Evolutionary conservation across 177 flowering plant species (phyloP).

Genomic region (Vitis hybrid): DNA sequence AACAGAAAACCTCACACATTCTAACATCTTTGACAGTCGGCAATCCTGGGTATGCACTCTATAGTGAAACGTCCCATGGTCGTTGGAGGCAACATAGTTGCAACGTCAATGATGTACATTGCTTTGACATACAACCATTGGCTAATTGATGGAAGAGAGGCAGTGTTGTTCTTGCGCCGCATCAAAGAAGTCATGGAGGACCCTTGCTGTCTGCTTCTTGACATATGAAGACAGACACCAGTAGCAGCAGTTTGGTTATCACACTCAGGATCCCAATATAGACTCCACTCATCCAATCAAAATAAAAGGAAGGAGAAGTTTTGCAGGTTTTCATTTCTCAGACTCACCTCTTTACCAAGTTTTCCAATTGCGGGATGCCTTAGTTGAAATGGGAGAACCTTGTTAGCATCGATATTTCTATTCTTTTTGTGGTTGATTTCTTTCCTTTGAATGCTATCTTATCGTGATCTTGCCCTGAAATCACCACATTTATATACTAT

Average conservation of each 20-base stretch:
- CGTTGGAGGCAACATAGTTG: slow-evolving; percentile 71
- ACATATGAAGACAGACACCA: slow-evolving; percentile 45
- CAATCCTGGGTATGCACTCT: slow-evolving; percentile 95
- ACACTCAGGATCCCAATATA: too few species aligned
- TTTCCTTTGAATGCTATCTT: not conserved
- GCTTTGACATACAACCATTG: slow-evolving; percentile 94
- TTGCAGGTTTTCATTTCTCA: slow-evolving; percentile 4
- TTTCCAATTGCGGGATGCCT: slow-evolving; percentile 2
- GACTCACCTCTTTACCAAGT: not conserved
- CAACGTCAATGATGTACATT: slow-evolving; percentile 98
- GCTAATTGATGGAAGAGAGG: slow-evolving; percentile 98
- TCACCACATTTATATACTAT: too few species aligned
- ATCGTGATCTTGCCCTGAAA: too few species aligned
- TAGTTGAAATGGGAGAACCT: slow-evolving; percentile 2
- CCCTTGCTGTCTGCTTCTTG: slow-evolving; percentile 89
- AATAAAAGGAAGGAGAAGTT: not conserved
- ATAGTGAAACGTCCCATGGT: slow-evolving; percentile 94
- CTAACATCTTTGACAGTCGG: slow-evolving; percentile 58
- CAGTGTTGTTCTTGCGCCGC: slow-evolving; percentile 89
- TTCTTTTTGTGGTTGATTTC: not conserved
- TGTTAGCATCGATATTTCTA: not conserved
- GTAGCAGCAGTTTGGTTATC: slow-evolving; percentile 7
- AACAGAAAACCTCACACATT: too few species aligned
- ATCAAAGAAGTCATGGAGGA: slow-evolving; percentile 96
- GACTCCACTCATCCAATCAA: not conserved